Evolutionary conservation across 2,329 filamentous ascomycete species (phyloP).

Genomic region (Cladophialophora bantiana): DNA sequence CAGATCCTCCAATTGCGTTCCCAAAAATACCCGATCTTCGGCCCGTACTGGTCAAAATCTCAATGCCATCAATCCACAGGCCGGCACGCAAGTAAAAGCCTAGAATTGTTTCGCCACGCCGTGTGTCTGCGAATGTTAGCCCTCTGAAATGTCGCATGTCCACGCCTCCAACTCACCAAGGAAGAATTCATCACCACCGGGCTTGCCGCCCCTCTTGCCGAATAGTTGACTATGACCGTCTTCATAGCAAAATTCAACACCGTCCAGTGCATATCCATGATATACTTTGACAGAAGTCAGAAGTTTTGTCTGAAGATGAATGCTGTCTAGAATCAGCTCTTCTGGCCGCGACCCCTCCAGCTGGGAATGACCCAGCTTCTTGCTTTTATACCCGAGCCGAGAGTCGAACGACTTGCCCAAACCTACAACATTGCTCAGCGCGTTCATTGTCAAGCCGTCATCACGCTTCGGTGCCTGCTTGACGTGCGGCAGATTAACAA

Average conservation of each 20-base stretch:
- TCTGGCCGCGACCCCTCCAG: conserved; percentile 73
- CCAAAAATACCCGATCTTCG: conserved; percentile 85
- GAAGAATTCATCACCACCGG: conserved; percentile 75
- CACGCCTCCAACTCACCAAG: conserved; percentile 65
- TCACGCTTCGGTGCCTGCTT: conserved; percentile 39
- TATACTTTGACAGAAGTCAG: conserved; percentile 78
- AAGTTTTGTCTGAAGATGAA: conserved; percentile 72
- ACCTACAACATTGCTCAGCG: conserved; percentile 35
- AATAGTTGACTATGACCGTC: conserved; percentile 84
- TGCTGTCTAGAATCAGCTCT: conserved; percentile 77
- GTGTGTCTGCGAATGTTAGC: conserved; percentile 67
- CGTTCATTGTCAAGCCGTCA: conserved; percentile 40
- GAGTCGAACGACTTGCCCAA: conserved; percentile 38
- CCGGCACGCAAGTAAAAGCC: conserved; percentile 85
- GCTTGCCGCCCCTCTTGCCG: conserved; percentile 77
- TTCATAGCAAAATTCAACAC: conserved; percentile 92
- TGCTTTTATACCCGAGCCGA: conserved; percentile 76
- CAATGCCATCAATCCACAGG: conserved; percentile 84
- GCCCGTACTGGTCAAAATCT: conserved; percentile 88
- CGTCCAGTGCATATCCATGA: conserved; percentile 78
- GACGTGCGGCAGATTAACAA: conserved; percentile 76
- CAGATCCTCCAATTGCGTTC: conserved; percentile 77
- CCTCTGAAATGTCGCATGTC: not conserved
- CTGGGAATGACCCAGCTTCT: conserved; percentile 73
- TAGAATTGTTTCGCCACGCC: conserved; percentile 82